Evolutionary conservation across 352 stramenopile species (phyloP).

Genomic region (Phytophthora quininea): DNA sequence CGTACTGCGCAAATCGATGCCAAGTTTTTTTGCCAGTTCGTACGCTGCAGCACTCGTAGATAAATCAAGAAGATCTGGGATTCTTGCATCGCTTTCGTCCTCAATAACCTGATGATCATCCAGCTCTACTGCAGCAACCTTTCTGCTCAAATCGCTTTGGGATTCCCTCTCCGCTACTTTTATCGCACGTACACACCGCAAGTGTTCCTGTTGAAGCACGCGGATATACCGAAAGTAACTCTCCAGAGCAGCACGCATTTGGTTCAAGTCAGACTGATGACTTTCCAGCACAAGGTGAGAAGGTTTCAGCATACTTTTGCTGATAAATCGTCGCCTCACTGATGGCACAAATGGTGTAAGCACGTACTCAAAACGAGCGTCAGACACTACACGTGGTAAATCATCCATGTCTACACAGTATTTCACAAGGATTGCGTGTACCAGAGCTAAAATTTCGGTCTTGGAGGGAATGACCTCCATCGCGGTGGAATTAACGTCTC

Average conservation of each 20-base stretch:
- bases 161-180: conserved; percentile 38
- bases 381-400: conserved; percentile 38
- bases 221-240: conserved; percentile 40
- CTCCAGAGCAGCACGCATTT: conserved; percentile 38
- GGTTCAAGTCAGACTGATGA: conserved; percentile 18
- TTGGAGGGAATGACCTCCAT: conserved; percentile 43
- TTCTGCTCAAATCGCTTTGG: conserved; percentile 1
- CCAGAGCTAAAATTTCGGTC: conserved; percentile 40
- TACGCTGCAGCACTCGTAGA: conserved; percentile 41
- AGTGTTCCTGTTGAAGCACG: conserved; percentile 38
- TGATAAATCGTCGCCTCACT: conserved; percentile 24
- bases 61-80: conserved; percentile 26
- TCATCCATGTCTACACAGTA: conserved; percentile 57
- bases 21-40: conserved; percentile 47
- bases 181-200: conserved; percentile 37
- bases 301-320: conserved; percentile 26
- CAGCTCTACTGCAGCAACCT: neutral
- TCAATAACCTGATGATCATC: neutral
- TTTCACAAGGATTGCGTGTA: conserved; percentile 46
- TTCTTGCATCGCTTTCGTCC: conserved; percentile 17
- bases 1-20: conserved; percentile 44
- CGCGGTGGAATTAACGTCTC: conserved; percentile 19
- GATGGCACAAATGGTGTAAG: conserved; percentile 49
- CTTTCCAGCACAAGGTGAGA: conserved; percentile 35
- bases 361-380: conserved; percentile 36